These are phyloP conservation scores for Tolypocladium ovalisporum DNA, from an alignment of 2,329 filamentous ascomycete species.

Conservation along the genomic window DNA sequence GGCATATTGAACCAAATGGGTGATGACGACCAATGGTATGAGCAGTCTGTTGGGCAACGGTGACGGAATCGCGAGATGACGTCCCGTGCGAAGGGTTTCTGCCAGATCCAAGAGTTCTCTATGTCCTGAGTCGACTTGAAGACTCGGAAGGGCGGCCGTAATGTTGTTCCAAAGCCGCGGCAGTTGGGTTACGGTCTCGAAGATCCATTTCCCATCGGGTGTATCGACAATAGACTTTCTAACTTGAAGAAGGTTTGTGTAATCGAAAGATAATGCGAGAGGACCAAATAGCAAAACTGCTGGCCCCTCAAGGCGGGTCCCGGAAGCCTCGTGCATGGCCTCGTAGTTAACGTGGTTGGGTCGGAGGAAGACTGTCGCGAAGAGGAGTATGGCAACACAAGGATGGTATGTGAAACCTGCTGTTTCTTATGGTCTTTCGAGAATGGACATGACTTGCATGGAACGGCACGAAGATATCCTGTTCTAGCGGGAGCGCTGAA, in stretches of 20 bases:
- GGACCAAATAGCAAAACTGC: neutral
- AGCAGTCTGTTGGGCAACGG: conserved; percentile 20
- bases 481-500: neutral
- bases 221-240: neutral
- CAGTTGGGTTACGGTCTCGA: neutral
- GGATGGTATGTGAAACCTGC: too few relatives aligned
- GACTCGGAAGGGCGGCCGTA: neutral
- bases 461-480: too few relatives aligned
- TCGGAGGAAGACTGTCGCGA: neutral
- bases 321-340: neutral
- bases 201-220: neutral
- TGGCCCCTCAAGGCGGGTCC: neutral
- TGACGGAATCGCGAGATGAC: neutral
- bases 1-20: conserved; percentile 24
- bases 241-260: neutral
- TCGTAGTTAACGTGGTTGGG: neutral
- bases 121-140: neutral
- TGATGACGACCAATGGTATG: conserved; percentile 24
- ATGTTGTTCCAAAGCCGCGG: neutral
- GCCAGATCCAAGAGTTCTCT: neutral
- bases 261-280: conserved; percentile 1
- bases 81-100: neutral
- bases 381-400: neutral
- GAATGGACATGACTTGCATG: neutral
- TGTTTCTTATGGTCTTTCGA: neutral